phyloP scores from a whole-genome alignment of 2,329 filamentous ascomycete genomes.

The Pseudopithomyces maydicus region DNA sequence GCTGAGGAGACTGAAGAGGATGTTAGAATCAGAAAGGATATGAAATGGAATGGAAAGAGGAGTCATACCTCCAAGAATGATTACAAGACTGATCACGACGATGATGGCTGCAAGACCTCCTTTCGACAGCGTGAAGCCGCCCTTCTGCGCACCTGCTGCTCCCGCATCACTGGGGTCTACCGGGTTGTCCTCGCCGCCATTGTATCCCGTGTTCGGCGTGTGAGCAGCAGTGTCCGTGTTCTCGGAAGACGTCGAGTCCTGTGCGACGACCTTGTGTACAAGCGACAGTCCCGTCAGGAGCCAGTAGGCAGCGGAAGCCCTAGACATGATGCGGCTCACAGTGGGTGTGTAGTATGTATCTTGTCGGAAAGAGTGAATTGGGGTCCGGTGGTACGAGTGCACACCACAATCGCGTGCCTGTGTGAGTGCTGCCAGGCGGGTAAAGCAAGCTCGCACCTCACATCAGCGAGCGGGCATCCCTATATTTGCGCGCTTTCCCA shows the following conservation, averaged over 20 bases:
- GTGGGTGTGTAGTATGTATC: too few relatives aligned
- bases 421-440: constrained; percentile 6
- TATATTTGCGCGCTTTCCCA: constrained; percentile 42
- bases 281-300: constrained; percentile 35
- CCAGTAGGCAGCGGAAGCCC: constrained; percentile 24
- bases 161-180: constrained; percentile 56
- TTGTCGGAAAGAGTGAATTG: constrained; percentile 17
- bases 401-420: constrained; percentile 27
- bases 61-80: constrained; percentile 60
- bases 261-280: constrained; percentile 26
- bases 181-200: constrained; percentile 44
- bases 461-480: constrained; percentile 33
- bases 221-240: constrained; percentile 19
- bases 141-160: constrained; percentile 66
- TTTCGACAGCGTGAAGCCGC: constrained; percentile 67
- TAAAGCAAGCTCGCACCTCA: constrained; percentile 1
- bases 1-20: constrained; percentile 62
- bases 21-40: constrained; percentile 16
- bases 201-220: constrained; percentile 38
- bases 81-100: constrained; percentile 70
- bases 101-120: constrained; percentile 77
- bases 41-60: constrained; percentile 9
- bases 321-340: constrained; percentile 28
- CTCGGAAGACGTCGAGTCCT: constrained; percentile 11
- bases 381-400: constrained; percentile 31